Base-by-base conservation (phyloP, 1,284 basidiomycete species). In the Trametes versicolor region DNA sequence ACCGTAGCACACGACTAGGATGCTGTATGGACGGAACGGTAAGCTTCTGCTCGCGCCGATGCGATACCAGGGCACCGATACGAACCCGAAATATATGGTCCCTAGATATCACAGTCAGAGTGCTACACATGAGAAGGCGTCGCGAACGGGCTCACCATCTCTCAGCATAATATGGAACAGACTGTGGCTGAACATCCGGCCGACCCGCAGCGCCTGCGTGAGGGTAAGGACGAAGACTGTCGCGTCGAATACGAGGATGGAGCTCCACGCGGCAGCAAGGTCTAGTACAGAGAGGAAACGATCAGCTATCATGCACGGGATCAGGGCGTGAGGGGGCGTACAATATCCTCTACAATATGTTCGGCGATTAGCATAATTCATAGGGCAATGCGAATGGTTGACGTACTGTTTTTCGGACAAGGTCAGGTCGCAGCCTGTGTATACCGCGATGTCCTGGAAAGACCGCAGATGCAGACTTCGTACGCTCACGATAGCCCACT, bases 391-490 rank as follows among this genome's bases (percentile, higher is more conserved):
- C 10, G n/a, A 4, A n/a, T 32, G 1, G 23, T 8, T 1, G 7
- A 62, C 64, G 25, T 12, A 65, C 64, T 65, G 64, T 43, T 59
- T 65, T 45, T 58, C 51, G 7, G 64, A 55, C 27, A 65, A 25
- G 4, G 59, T 61, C n/a, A 65, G 51, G 41, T 65, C 64, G 51
- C 64, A 65, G 27, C 64, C 64, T 1, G 60, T 48, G 34, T 53
- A 62, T 21, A 62, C 34, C 1, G 52, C 57, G 27, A 65, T n/a
- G 32, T 65, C 51, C 10, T 52, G n/a, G 25, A 58, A 58, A 6
- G 57, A 58, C 37, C 27, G 57, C n/a, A 49, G 47, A 8, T 58
- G 57, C 7, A 58, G 57, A 23, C 47, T 39, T 8, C 47, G 57
- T 36, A 58, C 57, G 45, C 57, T 58, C n/a, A 62, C 60, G 43